A percentile compares a stretch with the other conserved stretches of the same genome.
Evolutionary conservation across 257 asterid species (phyloP).

Genomic region (Rehmannia glutinosa): DNA sequence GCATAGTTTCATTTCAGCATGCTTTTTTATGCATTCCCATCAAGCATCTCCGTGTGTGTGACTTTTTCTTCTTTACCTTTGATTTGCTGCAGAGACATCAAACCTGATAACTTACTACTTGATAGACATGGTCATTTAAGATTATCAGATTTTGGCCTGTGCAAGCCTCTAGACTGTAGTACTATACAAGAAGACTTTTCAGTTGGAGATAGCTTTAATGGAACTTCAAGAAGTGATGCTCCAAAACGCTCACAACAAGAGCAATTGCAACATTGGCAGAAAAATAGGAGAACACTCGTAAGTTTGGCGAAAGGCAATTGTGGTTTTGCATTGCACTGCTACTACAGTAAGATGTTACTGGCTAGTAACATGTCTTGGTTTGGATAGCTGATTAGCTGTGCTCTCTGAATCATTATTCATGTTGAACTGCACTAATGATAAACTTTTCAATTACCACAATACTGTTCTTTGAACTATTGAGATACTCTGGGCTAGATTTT

Average conservation of each 20-base stretch:
- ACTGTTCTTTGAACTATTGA: conserved; percentile 18
- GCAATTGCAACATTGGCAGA: conserved; percentile 47
- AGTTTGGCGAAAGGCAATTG: background rate
- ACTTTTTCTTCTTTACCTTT: background rate
- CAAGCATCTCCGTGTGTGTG: background rate
- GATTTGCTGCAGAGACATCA: conserved; percentile 56
- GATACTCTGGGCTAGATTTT: conserved; percentile 6
- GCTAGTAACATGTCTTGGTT: conserved; percentile 5
- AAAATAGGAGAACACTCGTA: conserved; percentile 49
- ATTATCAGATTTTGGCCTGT: conserved; percentile 80
- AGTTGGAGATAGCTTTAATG: conserved; percentile 27
- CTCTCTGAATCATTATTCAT: conserved; percentile 13
- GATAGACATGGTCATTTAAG: conserved; percentile 68
- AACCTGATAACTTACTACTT: conserved; percentile 77
- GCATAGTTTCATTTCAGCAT: conserved; percentile 11
- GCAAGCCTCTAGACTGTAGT: conserved; percentile 74
- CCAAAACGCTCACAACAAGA: background rate
- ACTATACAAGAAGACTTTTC: conserved; percentile 75
- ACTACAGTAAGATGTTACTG: background rate
- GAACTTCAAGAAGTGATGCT: conserved; percentile 28
- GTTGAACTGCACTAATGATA: conserved; percentile 2
- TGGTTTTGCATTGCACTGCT: conserved; percentile 12
- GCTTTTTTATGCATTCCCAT: conserved; percentile 1
- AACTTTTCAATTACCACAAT: background rate
- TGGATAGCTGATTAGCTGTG: conserved; percentile 13